Conservation (phyloP, 2,329 filamentous ascomycete species). For the Aspergillus sp. region DNA sequence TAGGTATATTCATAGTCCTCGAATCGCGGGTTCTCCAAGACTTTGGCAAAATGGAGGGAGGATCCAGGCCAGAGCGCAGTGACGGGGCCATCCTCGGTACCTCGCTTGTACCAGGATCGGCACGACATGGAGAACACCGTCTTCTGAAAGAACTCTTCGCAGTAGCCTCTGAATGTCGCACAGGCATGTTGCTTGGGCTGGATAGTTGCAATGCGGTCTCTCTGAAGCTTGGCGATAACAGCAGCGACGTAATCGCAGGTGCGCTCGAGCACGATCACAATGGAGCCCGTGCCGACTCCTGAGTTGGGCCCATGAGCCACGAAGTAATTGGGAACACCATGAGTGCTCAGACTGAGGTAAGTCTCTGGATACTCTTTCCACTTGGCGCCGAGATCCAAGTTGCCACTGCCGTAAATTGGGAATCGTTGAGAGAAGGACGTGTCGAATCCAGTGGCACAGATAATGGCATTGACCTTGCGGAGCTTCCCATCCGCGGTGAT, state of each 20-base stretch:
- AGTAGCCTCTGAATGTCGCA: slow-evolving; percentile 19
- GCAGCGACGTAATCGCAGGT: slow-evolving; percentile 20
- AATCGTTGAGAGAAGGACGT: slow-evolving; percentile 22
- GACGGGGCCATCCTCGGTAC: slow-evolving; percentile 14
- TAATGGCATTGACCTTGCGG: slow-evolving; percentile 20
- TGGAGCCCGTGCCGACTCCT: slow-evolving; percentile 22
- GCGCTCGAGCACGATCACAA: slow-evolving; percentile 16
- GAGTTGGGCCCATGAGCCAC: slow-evolving; percentile 25
- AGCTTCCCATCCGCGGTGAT: slow-evolving; percentile 13
- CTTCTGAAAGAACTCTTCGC: slow-evolving; percentile 26
- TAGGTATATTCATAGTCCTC: slow-evolving; percentile 19
- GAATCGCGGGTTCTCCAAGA: slow-evolving; percentile 11
- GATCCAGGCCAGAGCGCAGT: slow-evolving; percentile 11
- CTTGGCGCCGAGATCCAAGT: slow-evolving; percentile 18
- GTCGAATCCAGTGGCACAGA: slow-evolving; percentile 32
- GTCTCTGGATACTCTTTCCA: slow-evolving; percentile 20
- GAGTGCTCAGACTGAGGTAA: slow-evolving; percentile 18
- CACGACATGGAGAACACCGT: slow-evolving; percentile 25
- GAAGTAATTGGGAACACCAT: slow-evolving; percentile 28
- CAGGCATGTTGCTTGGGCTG: slow-evolving; percentile 26
- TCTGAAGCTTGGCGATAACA: slow-evolving; percentile 26
- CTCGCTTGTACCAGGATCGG: slow-evolving; percentile 26
- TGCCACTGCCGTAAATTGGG: slow-evolving; percentile 18
- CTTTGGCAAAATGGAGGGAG: slow-evolving; percentile 11
- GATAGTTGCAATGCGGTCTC: no score